phyloP scores from a whole-genome alignment of 768 basidiomycete genomes.

The Pilatotrama ljubarskyi region DNA sequence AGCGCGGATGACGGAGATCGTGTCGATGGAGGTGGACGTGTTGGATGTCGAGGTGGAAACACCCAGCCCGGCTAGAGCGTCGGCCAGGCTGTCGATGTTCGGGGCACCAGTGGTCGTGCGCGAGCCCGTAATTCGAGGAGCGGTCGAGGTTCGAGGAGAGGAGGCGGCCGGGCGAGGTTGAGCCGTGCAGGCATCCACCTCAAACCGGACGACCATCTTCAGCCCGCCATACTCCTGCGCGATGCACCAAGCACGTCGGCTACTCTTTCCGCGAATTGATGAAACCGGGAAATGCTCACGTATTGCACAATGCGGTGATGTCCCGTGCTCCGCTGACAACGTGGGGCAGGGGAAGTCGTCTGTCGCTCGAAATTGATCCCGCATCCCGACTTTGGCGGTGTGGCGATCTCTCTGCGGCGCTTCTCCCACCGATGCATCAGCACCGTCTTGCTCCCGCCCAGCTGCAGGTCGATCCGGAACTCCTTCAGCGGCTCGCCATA shows the following conservation, averaged over 20 bases:
- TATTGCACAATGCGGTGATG: conserved; percentile 30
- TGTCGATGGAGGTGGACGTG: not conserved
- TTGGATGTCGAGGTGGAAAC: conserved; percentile 5
- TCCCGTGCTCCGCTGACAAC: conserved; percentile 18
- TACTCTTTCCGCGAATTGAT: no score
- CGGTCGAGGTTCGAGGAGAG: not conserved
- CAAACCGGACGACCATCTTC: conserved; percentile 30
- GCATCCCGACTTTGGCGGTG: conserved; percentile 39
- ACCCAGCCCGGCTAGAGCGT: conserved; percentile 21
- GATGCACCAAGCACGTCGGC: not conserved
- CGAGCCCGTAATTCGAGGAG: not conserved
- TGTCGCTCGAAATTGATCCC: conserved; percentile 58
- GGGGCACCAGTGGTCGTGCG: not conserved
- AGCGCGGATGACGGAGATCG: conserved; percentile 29
- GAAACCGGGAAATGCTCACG: conserved; percentile 12
- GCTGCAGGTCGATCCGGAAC: conserved; percentile 74
- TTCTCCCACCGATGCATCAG: conserved; percentile 63
- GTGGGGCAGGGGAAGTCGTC: conserved; percentile 21
- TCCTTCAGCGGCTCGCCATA: conserved; percentile 28
- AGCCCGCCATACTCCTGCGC: conserved; percentile 24
- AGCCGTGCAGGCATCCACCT: conserved; percentile 31
- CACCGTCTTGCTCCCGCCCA: conserved; percentile 57
- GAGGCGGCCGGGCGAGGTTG: not conserved
- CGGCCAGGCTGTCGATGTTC: conserved; percentile 25
- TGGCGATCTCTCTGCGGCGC: conserved; percentile 26